Percentiles rank a stretch among this genome's conserved stretches.
phyloP scores from a whole-genome alignment of 2,329 filamentous ascomycete species.

The Diaporthe velutina region DNA sequence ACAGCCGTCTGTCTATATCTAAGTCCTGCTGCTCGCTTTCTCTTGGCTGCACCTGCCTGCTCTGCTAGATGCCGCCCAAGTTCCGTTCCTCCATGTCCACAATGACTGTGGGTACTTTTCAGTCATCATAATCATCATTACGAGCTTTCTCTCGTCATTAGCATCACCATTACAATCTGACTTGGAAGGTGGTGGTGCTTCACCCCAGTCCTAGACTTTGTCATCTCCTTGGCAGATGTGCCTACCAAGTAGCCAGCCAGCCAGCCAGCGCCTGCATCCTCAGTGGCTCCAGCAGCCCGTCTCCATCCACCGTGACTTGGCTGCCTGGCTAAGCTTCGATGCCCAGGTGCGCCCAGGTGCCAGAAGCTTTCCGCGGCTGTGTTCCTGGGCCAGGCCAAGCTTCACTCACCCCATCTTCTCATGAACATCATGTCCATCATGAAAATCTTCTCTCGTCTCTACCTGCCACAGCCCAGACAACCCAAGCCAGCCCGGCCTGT shows the following conservation, averaged over 20 bases:
- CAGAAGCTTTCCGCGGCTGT: not conserved
- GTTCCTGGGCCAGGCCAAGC: not conserved
- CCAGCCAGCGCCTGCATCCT: not conserved
- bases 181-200: not conserved
- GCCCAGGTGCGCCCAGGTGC: slow-evolving; percentile 15
- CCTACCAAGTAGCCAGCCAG: too few relatives aligned
- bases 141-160: not conserved
- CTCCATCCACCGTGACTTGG: slow-evolving; percentile 8
- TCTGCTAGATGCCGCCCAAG: not conserved
- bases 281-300: not conserved
- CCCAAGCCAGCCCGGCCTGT: not conserved
- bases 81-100: not conserved
- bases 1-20: not conserved
- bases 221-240: slow-evolving; percentile 9
- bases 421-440: not conserved
- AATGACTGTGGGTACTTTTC: not conserved
- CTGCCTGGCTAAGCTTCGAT: slow-evolving; percentile 27
- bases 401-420: slow-evolving; percentile 2
- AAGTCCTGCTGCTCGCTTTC: not conserved
- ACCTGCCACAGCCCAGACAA: not conserved
- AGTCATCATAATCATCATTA: not conserved
- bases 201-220: not conserved
- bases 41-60: not conserved
- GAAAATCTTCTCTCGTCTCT: not conserved
- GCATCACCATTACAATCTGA: slow-evolving; percentile 1